Conservation (phyloP, 176 grass and related monocot species). For the barley (Hordeum vulgare) region MorexV3_pseudomolecules_assembly NC_058524.1:129400360-129400859, state of each 20-base stretch:
- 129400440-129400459: background rate
- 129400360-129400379: background rate
- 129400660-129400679: background rate
- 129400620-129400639: constrained; percentile 1
- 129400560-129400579: background rate
- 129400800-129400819: background rate
- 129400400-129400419: background rate
- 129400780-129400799: background rate
- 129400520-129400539: background rate
- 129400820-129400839: background rate
- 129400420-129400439: background rate
- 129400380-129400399: background rate
- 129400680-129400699: background rate
- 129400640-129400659: background rate
- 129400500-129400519: background rate
- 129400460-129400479: background rate
- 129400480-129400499: background rate
- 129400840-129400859: background rate
- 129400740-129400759: background rate
- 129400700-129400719: background rate
- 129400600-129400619: background rate
- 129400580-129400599: background rate
- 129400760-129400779: background rate
- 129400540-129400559: background rate
- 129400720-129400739: background rate